A percentile compares a stretch with the other conserved stretches of the same genome.
Evolutionary conservation across 352 stramenopile species (phyloP).

Genomic region (Phytophthora megakarya): DNA sequence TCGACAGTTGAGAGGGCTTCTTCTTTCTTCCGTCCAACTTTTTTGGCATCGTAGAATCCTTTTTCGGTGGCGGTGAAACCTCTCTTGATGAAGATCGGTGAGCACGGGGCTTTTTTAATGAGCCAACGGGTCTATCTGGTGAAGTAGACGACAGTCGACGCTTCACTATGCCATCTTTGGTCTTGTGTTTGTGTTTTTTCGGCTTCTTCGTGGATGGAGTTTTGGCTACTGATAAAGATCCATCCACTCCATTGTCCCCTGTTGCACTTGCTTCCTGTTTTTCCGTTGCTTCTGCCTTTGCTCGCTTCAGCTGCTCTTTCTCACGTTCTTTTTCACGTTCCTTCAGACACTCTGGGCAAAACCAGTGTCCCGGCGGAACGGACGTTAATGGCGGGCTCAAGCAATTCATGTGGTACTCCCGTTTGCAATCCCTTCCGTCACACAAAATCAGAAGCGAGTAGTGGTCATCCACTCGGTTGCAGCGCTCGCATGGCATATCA

Average conservation of each 20-base stretch:
- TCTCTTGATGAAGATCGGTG: constrained; percentile 50
- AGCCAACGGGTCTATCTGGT: constrained; percentile 37
- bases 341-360: constrained; percentile 70
- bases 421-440: constrained; percentile 79
- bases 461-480: constrained; percentile 81
- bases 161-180: constrained; percentile 59
- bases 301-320: constrained; percentile 43
- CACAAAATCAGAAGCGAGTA: constrained; percentile 87
- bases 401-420: constrained; percentile 89
- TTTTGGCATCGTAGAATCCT: constrained; percentile 44
- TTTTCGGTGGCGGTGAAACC: constrained; percentile 39
- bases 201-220: constrained; percentile 36
- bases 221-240: constrained; percentile 18
- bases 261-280: constrained; percentile 21
- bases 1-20: constrained; percentile 49
- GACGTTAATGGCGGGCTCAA: constrained; percentile 63
- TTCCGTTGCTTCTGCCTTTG: constrained; percentile 34
- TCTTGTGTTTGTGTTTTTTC: constrained; percentile 69
- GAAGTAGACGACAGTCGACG: constrained; percentile 54
- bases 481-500: constrained; percentile 85
- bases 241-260: constrained; percentile 23
- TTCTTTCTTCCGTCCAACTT: constrained; percentile 39
- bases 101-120: constrained; percentile 55
- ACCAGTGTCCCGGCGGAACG: constrained; percentile 78
- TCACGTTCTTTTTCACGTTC: constrained; percentile 49